These are phyloP conservation scores for Ensete glaucum DNA, from an alignment of 176 grass and related monocot genomes.

Conservation along the genomic window DNA sequence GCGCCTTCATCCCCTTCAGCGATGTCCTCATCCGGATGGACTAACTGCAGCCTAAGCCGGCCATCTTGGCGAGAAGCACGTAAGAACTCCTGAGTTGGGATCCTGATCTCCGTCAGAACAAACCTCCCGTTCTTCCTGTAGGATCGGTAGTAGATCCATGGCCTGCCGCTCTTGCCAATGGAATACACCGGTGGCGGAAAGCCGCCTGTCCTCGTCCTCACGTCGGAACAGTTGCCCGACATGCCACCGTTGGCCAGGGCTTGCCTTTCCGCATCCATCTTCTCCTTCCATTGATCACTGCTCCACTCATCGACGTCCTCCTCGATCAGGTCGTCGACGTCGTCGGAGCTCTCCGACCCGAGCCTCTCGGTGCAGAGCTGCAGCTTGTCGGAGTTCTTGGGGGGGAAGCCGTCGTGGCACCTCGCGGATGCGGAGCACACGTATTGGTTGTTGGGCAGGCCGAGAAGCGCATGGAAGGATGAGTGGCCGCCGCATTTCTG, in stretches of 20 bases:
- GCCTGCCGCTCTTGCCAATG: slow-evolving; percentile 49
- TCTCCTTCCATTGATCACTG: background rate
- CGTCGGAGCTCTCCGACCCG: slow-evolving; percentile 44
- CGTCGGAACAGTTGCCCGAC: background rate
- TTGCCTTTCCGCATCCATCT: slow-evolving; percentile 7
- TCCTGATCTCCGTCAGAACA: slow-evolving; percentile 55
- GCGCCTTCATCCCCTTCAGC: background rate
- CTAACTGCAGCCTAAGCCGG: slow-evolving; percentile 51
- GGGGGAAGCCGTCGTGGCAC: background rate
- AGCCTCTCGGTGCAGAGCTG: slow-evolving; percentile 28
- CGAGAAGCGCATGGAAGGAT: background rate
- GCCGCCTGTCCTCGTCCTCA: slow-evolving; percentile 29
- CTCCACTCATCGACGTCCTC: background rate
- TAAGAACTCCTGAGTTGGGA: slow-evolving; percentile 52
- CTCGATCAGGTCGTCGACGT: slow-evolving; percentile 34
- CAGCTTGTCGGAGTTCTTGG: background rate
- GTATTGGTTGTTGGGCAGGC: background rate
- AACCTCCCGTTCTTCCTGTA: slow-evolving; percentile 47
- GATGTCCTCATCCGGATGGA: slow-evolving; percentile 28
- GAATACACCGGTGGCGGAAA: slow-evolving; percentile 66
- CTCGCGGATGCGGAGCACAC: background rate
- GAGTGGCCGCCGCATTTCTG: background rate
- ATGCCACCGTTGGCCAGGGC: background rate
- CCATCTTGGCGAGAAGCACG: slow-evolving; percentile 48
- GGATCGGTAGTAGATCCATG: slow-evolving; percentile 41